Conservation (phyloP, 805 yeast species). For the Teunomyces barrocoloradensis region DNA sequence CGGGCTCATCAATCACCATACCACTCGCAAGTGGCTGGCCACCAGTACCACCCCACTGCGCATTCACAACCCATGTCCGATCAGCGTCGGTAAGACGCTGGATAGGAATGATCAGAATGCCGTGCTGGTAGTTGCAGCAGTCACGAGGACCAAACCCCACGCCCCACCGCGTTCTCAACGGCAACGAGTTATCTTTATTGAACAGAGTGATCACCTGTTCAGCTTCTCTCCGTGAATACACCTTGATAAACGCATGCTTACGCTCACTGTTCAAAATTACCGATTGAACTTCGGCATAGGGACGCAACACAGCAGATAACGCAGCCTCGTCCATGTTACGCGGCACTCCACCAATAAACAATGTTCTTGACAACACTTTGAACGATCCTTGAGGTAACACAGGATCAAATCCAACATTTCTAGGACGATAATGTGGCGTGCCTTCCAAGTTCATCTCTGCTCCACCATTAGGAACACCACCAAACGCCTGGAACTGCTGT, state of each 20-base stretch:
- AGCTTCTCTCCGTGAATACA: slow-evolving; percentile 88
- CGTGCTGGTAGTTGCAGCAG: slow-evolving; percentile 92
- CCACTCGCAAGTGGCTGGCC: slow-evolving; percentile 80
- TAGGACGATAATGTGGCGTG: slow-evolving; percentile 74
- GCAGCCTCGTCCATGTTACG: slow-evolving; percentile 73
- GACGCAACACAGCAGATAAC: slow-evolving; percentile 67
- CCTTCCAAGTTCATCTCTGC: slow-evolving; percentile 70
- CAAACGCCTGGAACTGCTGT: slow-evolving; percentile 7
- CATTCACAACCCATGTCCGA: slow-evolving; percentile 78
- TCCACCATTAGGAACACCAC: slow-evolving; percentile 2
- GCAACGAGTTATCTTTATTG: slow-evolving; percentile 59
- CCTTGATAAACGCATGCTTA: slow-evolving; percentile 95
- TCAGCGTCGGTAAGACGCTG: slow-evolving; percentile 93
- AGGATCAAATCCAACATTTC: slow-evolving; percentile 67
- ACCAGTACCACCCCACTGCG: slow-evolving; percentile 97
- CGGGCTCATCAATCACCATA: slow-evolving; percentile 91
- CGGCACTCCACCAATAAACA: slow-evolving; percentile 94
- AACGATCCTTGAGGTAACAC: slow-evolving; percentile 73
- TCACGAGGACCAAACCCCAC: slow-evolving; percentile 99
- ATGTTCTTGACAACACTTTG: slow-evolving; percentile 83
- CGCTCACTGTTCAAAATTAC: slow-evolving; percentile 83
- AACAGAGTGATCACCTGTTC: slow-evolving; percentile 74
- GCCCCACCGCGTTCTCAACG: slow-evolving; percentile 94
- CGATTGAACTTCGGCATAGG: slow-evolving; percentile 89
- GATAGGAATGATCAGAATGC: slow-evolving; percentile 83